A percentile compares a stretch with the other conserved stretches of the same genome.
These are phyloP conservation scores for Ceratobasidium theobromae DNA, from an alignment of 1,284 basidiomycete species.

Conservation along the genomic window DNA sequence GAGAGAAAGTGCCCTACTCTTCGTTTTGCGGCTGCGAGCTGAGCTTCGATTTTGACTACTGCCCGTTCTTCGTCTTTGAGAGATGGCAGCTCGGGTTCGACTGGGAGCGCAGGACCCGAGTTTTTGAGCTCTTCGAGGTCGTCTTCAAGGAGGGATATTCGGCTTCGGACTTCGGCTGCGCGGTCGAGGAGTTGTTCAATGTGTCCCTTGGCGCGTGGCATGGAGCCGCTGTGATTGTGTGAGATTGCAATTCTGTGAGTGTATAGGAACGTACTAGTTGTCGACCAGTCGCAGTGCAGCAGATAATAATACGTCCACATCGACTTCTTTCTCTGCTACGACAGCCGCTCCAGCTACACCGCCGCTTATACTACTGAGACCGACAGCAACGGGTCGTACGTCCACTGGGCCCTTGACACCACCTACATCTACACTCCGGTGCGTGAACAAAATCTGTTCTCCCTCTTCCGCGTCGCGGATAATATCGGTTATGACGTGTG, in stretches of 20 bases:
- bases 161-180: slow-evolving; percentile 10
- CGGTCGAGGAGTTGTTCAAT: slow-evolving; percentile 12
- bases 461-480: slow-evolving; percentile 22
- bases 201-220: slow-evolving; percentile 21
- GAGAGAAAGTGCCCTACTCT: background rate
- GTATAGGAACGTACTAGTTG: slow-evolving; percentile 2
- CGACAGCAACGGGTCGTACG: slow-evolving; percentile 1
- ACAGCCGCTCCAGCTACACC: background rate
- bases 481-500: slow-evolving; percentile 11
- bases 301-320: slow-evolving; percentile 15
- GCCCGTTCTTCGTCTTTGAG: slow-evolving; percentile 12
- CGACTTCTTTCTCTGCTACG: background rate
- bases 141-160: slow-evolving; percentile 20
- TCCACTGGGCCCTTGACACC: slow-evolving; percentile 16
- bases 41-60: slow-evolving; percentile 13
- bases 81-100: slow-evolving; percentile 7
- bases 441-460: slow-evolving; percentile 23
- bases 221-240: background rate
- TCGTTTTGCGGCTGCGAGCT: slow-evolving; percentile 10
- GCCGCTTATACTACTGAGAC: background rate
- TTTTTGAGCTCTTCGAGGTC: slow-evolving; percentile 26
- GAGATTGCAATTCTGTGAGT: background rate
- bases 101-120: background rate
- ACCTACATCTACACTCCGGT: slow-evolving; percentile 5
- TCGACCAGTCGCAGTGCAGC: slow-evolving; percentile 12